Percentiles rank a stretch among this genome's conserved stretches.
phyloP scores from a whole-genome alignment of 257 asterid species.

The Leonotis leonurus region DNA sequence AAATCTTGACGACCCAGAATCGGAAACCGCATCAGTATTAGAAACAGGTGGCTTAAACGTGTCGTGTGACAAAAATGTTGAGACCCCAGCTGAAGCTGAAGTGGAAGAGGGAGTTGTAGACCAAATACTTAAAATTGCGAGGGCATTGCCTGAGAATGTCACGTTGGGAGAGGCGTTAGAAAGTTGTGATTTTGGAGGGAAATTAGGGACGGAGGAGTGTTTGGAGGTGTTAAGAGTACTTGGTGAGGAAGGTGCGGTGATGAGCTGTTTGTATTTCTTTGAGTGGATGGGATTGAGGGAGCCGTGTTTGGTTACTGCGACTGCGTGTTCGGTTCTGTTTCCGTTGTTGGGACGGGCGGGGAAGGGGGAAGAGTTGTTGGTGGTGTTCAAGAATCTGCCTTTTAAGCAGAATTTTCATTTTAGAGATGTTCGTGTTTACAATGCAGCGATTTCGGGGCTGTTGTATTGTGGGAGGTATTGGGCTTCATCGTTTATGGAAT shows the following conservation, averaged over 20 bases:
- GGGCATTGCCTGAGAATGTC: conserved; percentile 47
- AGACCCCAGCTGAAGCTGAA: conserved; percentile 5
- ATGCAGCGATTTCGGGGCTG: conserved; percentile 79
- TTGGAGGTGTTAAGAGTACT: conserved; percentile 55
- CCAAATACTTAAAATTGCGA: conserved; percentile 47
- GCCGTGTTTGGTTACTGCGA: conserved; percentile 64
- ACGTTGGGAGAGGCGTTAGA: conserved; percentile 76
- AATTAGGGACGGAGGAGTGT: conserved; percentile 54
- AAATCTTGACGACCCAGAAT: conserved; percentile 18
- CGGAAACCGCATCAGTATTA: conserved; percentile 17
- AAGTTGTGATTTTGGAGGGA: conserved; percentile 36
- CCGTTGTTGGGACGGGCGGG: conserved; percentile 64
- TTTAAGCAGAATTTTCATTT: conserved; percentile 34
- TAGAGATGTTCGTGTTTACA: conserved; percentile 70
- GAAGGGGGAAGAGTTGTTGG: conserved; percentile 55
- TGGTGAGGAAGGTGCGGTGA: conserved; percentile 52
- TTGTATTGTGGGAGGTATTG: conserved; percentile 57
- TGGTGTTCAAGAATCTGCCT: conserved; percentile 65
- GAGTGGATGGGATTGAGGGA: conserved; percentile 93
- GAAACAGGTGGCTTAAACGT: background rate
- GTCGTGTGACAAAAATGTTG: conserved; percentile 13
- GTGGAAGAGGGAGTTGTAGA: conserved; percentile 41
- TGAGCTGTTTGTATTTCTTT: conserved; percentile 63
- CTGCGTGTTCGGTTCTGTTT: conserved; percentile 62
- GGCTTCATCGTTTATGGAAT: background rate